phyloP scores from a whole-genome alignment of 1,284 basidiomycete genomes.

The Ustilago curta region DNA sequence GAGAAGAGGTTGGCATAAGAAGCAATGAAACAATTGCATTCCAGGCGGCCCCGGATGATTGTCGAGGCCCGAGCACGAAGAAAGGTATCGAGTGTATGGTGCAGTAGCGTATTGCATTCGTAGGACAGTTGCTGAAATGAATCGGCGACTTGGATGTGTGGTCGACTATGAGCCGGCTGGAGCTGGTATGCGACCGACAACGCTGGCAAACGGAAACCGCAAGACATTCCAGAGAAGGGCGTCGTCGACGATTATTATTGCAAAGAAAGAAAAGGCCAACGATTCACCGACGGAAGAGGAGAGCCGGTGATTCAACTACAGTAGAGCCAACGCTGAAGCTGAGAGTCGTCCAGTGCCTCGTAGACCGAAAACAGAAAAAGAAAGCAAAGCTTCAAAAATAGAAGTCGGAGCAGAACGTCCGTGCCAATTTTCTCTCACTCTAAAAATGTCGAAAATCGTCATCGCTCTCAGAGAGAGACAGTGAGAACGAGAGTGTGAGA shows the following conservation, averaged over 20 bases:
- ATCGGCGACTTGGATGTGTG: conserved; percentile 1
- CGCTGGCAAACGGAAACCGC: too few species aligned
- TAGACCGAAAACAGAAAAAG: neutral
- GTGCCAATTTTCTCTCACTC: conserved; percentile 3
- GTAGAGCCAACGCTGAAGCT: too few species aligned
- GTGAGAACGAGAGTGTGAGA: too few species aligned
- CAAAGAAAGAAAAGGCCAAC: too few species aligned
- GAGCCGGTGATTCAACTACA: too few species aligned
- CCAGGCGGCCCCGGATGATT: neutral
- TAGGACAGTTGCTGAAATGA: neutral
- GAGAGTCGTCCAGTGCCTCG: conserved; percentile 18
- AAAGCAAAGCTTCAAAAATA: neutral
- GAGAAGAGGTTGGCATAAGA: too few species aligned
- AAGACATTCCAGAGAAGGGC: too few species aligned
- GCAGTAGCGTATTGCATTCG: neutral
- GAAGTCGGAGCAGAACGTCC: conserved; percentile 11
- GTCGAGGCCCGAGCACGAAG: neutral
- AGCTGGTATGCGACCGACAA: neutral
- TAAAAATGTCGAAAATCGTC: conserved; percentile 1
- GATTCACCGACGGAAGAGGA: too few species aligned
- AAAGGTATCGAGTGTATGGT: neutral
- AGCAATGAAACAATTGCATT: too few species aligned
- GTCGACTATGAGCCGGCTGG: neutral
- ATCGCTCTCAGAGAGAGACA: conserved; percentile 12
- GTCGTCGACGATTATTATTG: too few species aligned